These are phyloP conservation scores for Candida smagusa DNA, from an alignment of 1,139 yeast genomes.

Conservation along the genomic window DNA sequence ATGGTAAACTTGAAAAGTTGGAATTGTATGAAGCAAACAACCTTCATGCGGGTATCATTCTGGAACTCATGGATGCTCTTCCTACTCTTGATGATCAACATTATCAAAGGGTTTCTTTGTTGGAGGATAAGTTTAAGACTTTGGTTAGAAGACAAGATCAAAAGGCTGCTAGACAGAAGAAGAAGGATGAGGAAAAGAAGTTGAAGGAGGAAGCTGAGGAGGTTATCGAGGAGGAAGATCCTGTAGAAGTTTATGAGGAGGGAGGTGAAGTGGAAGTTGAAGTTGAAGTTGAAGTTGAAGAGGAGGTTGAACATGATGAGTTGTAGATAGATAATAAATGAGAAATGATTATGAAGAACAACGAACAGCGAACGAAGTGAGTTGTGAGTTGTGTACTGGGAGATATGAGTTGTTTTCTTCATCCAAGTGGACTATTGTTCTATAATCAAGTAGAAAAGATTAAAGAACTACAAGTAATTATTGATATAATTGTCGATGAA, in stretches of 20 bases:
- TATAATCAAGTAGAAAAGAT: no score
- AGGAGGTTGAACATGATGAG: constrained; percentile 10
- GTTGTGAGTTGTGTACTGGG: no score
- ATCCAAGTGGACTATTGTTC: no score
- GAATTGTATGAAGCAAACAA: constrained; percentile 7
- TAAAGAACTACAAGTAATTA: no score
- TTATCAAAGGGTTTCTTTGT: constrained; percentile 33
- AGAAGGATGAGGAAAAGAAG: constrained; percentile 23
- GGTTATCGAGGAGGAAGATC: constrained; percentile 13
- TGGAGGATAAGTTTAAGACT: constrained; percentile 33
- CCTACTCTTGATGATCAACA: constrained; percentile 37
- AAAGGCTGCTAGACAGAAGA: constrained; percentile 33
- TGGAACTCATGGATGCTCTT: constrained; percentile 32
- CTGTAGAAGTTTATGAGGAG: constrained; percentile 13
- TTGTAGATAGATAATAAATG: constrained; percentile 3
- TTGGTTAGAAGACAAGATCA: constrained; percentile 34
- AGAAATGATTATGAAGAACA: background rate
- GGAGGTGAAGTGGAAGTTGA: constrained; percentile 6
- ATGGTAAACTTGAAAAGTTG: constrained; percentile 14
- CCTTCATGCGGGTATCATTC: constrained; percentile 27
- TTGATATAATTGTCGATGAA: no score
- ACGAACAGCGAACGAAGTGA: no score
- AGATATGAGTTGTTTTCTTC: no score
- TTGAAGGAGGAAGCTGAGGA: constrained; percentile 18
- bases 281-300: background rate